These are phyloP conservation scores for Canavalia gladiata DNA, from an alignment of 306 rosid species.

Conservation along the genomic window DNA sequence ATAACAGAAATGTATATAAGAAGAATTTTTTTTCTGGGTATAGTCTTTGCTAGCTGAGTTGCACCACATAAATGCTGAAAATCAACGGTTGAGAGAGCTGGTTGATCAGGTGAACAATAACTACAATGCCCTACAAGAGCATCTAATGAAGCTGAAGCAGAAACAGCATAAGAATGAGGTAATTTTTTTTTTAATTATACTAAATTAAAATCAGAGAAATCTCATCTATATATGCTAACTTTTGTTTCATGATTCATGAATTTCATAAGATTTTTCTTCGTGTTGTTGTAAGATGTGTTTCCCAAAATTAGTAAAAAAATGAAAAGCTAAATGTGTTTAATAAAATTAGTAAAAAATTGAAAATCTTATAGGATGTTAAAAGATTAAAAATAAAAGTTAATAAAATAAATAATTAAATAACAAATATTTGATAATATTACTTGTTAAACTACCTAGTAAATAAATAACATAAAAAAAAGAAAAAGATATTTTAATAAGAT, in stretches of 20 bases:
- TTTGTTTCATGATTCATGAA: neutral
- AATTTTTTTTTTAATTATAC: neutral
- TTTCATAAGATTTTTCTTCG: no score
- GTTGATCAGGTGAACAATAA: conserved; percentile 49
- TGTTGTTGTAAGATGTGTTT: no score
- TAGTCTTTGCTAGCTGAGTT: conserved; percentile 55
- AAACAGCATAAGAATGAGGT: conserved; percentile 37
- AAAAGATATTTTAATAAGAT: no score
- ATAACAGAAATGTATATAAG: neutral
- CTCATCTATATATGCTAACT: neutral
- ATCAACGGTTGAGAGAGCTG: conserved; percentile 54
- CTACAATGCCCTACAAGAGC: conserved; percentile 51
- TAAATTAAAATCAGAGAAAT: neutral
- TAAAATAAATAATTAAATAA: no score
- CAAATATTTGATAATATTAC: no score
- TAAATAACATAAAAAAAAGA: no score
- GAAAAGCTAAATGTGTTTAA: no score
- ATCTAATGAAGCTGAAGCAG: conserved; percentile 37
- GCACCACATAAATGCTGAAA: conserved; percentile 53
- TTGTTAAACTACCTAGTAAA: no score
- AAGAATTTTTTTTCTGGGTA: neutral
- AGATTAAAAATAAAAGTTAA: no score
- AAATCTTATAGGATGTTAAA: no score
- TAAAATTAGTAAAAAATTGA: no score
- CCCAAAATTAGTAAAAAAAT: no score